phyloP scores from a whole-genome alignment of 2,329 filamentous ascomycete genomes.

The Paecilomyces niveus region DNA sequence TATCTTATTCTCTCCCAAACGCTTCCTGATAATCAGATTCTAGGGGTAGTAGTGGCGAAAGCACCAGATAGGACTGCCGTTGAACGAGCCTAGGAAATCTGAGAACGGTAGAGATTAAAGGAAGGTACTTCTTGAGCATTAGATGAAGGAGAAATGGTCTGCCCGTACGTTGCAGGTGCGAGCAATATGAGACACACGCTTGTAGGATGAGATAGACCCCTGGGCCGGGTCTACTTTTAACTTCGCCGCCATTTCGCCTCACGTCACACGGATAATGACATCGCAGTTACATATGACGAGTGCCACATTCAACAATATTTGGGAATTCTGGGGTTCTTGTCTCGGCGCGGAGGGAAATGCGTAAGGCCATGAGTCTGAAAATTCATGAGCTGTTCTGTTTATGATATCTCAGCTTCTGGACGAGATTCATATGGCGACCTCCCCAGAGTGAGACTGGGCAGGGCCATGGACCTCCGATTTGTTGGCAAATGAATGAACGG shows the following conservation, averaged over 20 bases:
- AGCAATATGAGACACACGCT: background rate
- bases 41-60: background rate
- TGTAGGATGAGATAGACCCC: background rate
- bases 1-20: background rate
- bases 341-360: background rate
- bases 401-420: too few relatives aligned
- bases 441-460: too few relatives aligned
- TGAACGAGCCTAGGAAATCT: background rate
- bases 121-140: background rate
- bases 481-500: too few relatives aligned
- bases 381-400: background rate
- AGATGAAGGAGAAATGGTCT: background rate
- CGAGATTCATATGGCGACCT: too few relatives aligned
- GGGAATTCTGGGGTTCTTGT: background rate
- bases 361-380: background rate
- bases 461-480: too few relatives aligned
- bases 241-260: background rate
- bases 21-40: background rate
- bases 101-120: background rate
- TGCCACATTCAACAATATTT: background rate
- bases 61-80: background rate
- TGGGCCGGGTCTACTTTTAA: background rate
- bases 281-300: background rate
- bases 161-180: background rate
- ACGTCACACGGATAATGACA: background rate